phyloP scores from a whole-genome alignment of 345 rosid genomes.

The Melaleuca quinquenervia region DNA sequence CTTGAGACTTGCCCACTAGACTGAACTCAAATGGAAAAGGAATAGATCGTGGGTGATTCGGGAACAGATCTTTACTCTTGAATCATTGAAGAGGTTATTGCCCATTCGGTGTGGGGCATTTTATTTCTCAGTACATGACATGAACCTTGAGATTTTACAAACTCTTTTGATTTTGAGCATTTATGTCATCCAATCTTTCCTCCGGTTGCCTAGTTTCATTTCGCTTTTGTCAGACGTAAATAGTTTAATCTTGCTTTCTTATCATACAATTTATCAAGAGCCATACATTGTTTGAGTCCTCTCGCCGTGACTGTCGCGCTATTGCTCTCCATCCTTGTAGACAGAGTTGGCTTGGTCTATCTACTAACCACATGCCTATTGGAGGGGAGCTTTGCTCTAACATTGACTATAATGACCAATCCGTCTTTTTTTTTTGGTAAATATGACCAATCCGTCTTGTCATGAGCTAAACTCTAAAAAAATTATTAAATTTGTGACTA shows the following conservation, averaged over 20 bases:
- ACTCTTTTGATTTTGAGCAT: neutral
- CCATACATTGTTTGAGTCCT: neutral
- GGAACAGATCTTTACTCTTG: neutral
- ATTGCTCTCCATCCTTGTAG: accelerated
- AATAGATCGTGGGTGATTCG: neutral
- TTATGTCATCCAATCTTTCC: too few relatives aligned
- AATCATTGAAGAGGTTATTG: neutral
- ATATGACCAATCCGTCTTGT: too few relatives aligned
- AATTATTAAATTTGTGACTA: neutral
- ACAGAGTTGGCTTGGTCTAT: neutral
- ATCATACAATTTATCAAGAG: neutral
- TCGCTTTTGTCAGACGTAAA: neutral
- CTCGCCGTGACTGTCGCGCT: neutral
- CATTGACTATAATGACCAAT: neutral
- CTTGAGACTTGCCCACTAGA: too few relatives aligned
- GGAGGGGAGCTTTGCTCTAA: neutral
- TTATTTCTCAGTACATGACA: neutral
- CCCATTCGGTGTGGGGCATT: neutral
- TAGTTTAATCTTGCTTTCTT: neutral
- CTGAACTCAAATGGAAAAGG: neutral
- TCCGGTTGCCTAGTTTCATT: neutral
- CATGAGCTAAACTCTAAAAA: neutral
- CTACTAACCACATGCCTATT: neutral
- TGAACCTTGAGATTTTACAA: neutral
- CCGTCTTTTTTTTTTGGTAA: too few relatives aligned